Evolutionary conservation across 306 rosid genomes (phyloP).

Genomic region (Vigna trinervia): DNA sequence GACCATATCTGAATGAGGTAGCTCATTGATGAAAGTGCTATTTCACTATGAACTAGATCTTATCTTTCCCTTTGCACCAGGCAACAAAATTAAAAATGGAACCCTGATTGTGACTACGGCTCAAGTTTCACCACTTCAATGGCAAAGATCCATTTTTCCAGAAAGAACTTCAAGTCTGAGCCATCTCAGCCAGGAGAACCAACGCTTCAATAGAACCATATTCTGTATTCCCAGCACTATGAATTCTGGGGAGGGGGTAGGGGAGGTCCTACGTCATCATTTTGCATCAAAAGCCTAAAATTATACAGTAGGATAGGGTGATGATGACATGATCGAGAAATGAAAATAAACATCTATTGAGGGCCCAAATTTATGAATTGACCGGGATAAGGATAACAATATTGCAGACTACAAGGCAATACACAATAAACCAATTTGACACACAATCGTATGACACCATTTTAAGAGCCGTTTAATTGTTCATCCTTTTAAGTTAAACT

Average conservation of each 20-base stretch:
- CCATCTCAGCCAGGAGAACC: background rate
- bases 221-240: background rate
- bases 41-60: background rate
- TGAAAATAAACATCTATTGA: background rate
- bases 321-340: background rate
- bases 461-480: background rate
- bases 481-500: conserved; percentile 10
- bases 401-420: background rate
- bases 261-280: background rate
- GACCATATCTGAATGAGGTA: background rate
- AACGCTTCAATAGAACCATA: background rate
- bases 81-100: background rate
- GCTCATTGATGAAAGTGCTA: background rate
- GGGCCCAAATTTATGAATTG: background rate
- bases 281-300: background rate
- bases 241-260: background rate
- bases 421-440: background rate
- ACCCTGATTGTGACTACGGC: background rate
- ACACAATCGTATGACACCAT: background rate
- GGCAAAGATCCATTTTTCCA: conserved; percentile 11
- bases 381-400: background rate
- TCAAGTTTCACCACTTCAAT: background rate
- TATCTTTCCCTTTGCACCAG: background rate
- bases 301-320: background rate
- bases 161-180: conserved; percentile 8